phyloP scores from a whole-genome alignment of 2,329 filamentous ascomycete species.

The Pseudocercospora cruenta region DNA sequence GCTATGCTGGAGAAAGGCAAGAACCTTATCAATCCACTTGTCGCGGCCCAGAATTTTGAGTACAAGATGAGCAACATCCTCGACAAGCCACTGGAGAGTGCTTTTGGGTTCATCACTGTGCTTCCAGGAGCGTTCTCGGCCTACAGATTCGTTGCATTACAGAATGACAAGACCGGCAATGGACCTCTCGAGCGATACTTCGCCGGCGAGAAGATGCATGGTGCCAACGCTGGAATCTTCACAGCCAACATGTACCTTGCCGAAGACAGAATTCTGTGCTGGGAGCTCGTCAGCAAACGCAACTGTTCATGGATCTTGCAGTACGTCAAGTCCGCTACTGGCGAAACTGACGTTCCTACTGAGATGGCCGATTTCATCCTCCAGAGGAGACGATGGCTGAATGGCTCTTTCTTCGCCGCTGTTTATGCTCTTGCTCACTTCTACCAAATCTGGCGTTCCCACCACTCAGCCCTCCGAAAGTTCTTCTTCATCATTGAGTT shows the following conservation, averaged over 20 bases:
- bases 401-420: conserved; percentile 97
- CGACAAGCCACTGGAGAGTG: conserved; percentile 94
- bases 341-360: conserved; percentile 96
- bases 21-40: conserved; percentile 87
- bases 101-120: conserved; percentile 97
- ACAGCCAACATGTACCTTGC: conserved; percentile 99
- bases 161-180: conserved; percentile 93
- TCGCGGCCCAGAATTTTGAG: conserved; percentile 97
- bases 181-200: conserved; percentile 97
- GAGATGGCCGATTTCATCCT: conserved; percentile 92
- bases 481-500: conserved; percentile 91
- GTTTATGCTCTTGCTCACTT: conserved; percentile 95
- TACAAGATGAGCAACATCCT: conserved; percentile 99
- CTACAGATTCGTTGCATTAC: conserved; percentile 89
- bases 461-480: conserved; percentile 85
- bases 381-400: conserved; percentile 94
- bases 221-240: conserved; percentile 90
- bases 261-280: conserved; percentile 97
- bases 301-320: conserved; percentile 97
- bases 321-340: conserved; percentile 96
- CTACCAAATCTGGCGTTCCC: conserved; percentile 92
- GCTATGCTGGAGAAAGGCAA: conserved; percentile 90
- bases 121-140: conserved; percentile 98
- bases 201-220: conserved; percentile 92
- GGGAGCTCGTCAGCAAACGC: conserved; percentile 95